Conservation (phyloP, 352 stramenopile species). For the Pythium plurisporium region DNA sequence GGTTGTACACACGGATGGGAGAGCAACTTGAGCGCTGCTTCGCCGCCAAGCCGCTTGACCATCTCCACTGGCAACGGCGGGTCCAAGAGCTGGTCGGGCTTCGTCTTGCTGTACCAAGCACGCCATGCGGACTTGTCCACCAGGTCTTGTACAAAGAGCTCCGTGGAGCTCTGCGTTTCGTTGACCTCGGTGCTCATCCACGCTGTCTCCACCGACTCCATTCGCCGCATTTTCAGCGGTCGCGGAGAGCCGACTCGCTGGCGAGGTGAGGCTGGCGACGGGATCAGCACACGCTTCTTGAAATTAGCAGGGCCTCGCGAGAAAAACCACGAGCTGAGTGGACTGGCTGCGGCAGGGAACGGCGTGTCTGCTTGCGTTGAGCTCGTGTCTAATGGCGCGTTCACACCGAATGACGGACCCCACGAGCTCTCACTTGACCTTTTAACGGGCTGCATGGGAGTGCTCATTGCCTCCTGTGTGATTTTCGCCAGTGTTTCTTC, state of each 20-base stretch:
- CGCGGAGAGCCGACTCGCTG: conserved; percentile 14
- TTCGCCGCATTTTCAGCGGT: conserved; percentile 9
- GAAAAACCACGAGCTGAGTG: conserved; percentile 65
- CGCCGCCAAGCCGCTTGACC: conserved; percentile 17
- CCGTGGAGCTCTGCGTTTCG: background rate
- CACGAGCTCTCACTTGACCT: conserved; percentile 25
- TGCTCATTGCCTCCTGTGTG: background rate
- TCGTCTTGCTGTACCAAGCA: conserved; percentile 50
- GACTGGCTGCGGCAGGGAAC: conserved; percentile 22
- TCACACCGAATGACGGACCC: conserved; percentile 47
- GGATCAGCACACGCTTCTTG: conserved; percentile 43
- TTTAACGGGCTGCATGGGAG: background rate
- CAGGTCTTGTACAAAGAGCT: conserved; percentile 44
- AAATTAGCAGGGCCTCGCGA: conserved; percentile 61
- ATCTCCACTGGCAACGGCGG: conserved; percentile 36
- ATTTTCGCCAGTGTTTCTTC: conserved; percentile 2
- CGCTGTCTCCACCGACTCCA: conserved; percentile 5
- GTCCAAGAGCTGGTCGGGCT: conserved; percentile 43
- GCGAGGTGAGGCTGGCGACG: conserved; percentile 15
- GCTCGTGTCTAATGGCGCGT: background rate
- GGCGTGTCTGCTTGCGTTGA: background rate
- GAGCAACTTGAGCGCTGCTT: conserved; percentile 6
- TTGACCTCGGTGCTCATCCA: background rate
- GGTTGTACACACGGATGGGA: background rate
- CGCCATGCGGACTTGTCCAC: conserved; percentile 43